These are phyloP conservation scores for Claviceps arundinis DNA, from an alignment of 2,329 filamentous ascomycete species.

Conservation along the genomic window DNA sequence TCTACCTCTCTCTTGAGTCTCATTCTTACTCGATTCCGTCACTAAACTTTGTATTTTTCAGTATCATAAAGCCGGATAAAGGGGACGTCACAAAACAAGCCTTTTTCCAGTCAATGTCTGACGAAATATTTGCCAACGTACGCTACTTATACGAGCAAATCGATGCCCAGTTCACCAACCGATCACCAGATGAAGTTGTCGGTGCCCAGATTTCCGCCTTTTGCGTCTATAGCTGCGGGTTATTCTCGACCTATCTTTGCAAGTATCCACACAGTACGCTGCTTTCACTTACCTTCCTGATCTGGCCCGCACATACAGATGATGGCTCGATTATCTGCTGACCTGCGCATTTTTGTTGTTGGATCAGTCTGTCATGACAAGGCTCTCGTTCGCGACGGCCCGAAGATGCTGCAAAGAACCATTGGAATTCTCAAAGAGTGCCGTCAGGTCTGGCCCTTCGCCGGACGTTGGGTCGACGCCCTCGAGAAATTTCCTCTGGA, in stretches of 20 bases:
- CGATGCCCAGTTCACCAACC: constrained; percentile 34
- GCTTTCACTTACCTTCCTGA: not conserved
- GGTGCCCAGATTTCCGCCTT: constrained; percentile 43
- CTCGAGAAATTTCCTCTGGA: constrained; percentile 33
- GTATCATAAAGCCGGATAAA: constrained; percentile 29
- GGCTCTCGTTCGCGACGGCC: constrained; percentile 25
- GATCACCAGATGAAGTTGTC: constrained; percentile 32
- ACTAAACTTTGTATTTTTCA: constrained; percentile 10
- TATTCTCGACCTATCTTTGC: constrained; percentile 37
- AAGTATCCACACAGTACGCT: constrained; percentile 36
- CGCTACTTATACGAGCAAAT: constrained; percentile 35
- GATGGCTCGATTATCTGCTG: not conserved
- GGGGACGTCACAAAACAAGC: constrained; percentile 22
- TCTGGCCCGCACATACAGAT: not conserved
- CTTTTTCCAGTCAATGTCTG: constrained; percentile 31
- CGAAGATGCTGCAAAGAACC: constrained; percentile 32
- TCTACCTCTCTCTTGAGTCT: not conserved
- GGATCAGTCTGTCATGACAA: constrained; percentile 29
- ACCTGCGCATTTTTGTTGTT: not conserved
- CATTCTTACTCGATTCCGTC: not conserved
- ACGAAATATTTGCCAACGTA: constrained; percentile 36
- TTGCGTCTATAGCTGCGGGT: constrained; percentile 40
- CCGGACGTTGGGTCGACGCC: constrained; percentile 37
- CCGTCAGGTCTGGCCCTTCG: constrained; percentile 38
- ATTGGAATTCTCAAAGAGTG: constrained; percentile 33